These are phyloP conservation scores for Adiantum capillusveneris DNA, from an alignment of 75 land plant genomes.

Conservation along the genomic window DNA sequence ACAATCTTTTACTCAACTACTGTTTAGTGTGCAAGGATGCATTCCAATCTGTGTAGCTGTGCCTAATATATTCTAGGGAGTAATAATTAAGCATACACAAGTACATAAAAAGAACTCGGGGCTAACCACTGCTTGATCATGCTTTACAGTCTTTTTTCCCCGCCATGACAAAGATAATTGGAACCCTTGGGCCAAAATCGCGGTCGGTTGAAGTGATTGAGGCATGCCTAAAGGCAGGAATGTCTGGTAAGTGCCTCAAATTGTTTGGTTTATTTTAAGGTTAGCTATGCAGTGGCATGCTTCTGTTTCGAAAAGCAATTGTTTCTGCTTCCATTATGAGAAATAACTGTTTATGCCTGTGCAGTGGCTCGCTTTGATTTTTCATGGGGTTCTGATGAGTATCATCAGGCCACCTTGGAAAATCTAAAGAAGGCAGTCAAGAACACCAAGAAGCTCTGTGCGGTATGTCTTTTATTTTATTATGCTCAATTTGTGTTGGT, in stretches of 20 bases:
- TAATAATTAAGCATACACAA: too few species aligned
- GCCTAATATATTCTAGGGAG: too few species aligned
- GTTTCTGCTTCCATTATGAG: too few species aligned
- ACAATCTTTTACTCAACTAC: too few species aligned
- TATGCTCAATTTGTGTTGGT: too few species aligned
- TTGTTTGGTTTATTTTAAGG: too few species aligned
- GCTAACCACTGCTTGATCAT: too few species aligned
- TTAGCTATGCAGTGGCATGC: too few species aligned
- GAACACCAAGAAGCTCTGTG: slow-evolving; percentile 51
- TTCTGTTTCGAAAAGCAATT: too few species aligned
- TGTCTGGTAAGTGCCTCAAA: slow-evolving; percentile 32
- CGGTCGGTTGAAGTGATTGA: slow-evolving; percentile 49
- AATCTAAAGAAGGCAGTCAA: slow-evolving; percentile 49
- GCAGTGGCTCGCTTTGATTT: slow-evolving; percentile 78
- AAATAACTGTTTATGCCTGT: background rate
- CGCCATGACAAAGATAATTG: slow-evolving; percentile 53
- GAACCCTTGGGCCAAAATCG: slow-evolving; percentile 64
- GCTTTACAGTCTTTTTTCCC: slow-evolving; percentile 32
- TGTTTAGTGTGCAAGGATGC: too few species aligned
- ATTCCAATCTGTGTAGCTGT: too few species aligned
- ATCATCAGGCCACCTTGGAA: slow-evolving; percentile 66
- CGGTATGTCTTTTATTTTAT: slow-evolving; percentile 44
- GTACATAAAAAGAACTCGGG: too few species aligned
- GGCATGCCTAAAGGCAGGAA: slow-evolving; percentile 48
- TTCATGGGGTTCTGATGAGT: slow-evolving; percentile 44